Base-by-base conservation (phyloP, 345 rosid species). In the Lepidium sativum region DNA sequence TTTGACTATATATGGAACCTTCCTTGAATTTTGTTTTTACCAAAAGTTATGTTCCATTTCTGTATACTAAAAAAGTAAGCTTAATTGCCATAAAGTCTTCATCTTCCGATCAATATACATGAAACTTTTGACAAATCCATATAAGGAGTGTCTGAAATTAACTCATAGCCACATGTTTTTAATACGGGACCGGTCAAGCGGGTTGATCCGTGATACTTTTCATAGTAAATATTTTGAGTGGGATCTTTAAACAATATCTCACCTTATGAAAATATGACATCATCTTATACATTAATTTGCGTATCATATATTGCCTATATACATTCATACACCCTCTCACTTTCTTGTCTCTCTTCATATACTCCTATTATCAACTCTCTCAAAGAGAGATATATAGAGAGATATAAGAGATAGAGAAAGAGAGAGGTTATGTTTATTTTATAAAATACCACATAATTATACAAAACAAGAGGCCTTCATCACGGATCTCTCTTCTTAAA, bases 191-290 rank as follows among this genome's bases (percentile, higher is more conserved):
- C 69, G 34, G 69, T 55, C 63, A 39, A 63, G 56, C 75, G 38
- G 69, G 43, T 71, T 52, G 70, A 63, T 63, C 75, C 64, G 65
- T 56, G 70, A 63, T 41, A 20, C 16, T 14, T 48, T 29, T 13
- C n/a, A 38, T 21, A 39, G 75, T 63, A 34, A 48, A 45, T n/a
- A n/a, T 64, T 40, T 56, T 14, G 31, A 38, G 14, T 31, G 16
- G 1, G 31, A 27, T 55, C 59, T 38, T 45, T 39, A 44, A 20
- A 39, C 32, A 54, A 31, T 39, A 45, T 16, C 48, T 18, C 57
- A 54, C 64, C 43, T 29, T 37, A 63, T 71, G 61, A 63, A 53
- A 71, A n/a, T 27, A 63, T 71, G 61, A 63, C 60, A 71, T 49
- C 70, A 65, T 64, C 27, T 70, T 42, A 51, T 47, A 40, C 42